A percentile compares a stretch with the other conserved stretches of the same genome.
Conservation (phyloP, 495 filamentous ascomycete genomes). For the Clavariopsis aquatica region DNA sequence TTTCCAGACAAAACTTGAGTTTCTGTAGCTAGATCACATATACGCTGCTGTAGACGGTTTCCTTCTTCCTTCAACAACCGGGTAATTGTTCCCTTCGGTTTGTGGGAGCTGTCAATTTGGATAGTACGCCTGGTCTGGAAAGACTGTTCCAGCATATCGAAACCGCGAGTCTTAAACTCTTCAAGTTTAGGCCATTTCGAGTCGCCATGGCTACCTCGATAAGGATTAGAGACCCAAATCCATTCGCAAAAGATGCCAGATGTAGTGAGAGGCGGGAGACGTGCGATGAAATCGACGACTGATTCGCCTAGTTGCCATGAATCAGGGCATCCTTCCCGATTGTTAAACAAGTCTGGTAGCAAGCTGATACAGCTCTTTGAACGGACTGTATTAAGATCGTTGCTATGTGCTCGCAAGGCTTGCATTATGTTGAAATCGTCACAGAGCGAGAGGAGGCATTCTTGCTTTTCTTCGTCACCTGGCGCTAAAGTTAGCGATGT, state of each 20-base stretch:
- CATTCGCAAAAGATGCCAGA: constrained; percentile 52
- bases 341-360: constrained; percentile 48
- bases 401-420: constrained; percentile 12
- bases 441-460: constrained; percentile 20
- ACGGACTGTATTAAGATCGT: constrained; percentile 12
- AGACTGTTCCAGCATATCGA: constrained; percentile 49
- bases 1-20: constrained; percentile 65
- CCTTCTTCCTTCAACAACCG: constrained; percentile 56
- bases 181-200: constrained; percentile 28
- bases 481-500: constrained; percentile 10
- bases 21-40: constrained; percentile 59
- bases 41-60: constrained; percentile 52
- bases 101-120: constrained; percentile 46
- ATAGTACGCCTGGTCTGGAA: constrained; percentile 45
- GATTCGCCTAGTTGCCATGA: constrained; percentile 61
- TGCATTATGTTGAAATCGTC: constrained; percentile 1
- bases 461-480: constrained; percentile 34
- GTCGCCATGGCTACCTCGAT: constrained; percentile 25
- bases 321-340: constrained; percentile 46
- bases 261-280: constrained; percentile 62
- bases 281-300: constrained; percentile 61
- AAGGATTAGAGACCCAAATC: constrained; percentile 67
- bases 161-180: constrained; percentile 51
- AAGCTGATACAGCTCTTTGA: constrained; percentile 1
- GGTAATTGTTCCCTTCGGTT: constrained; percentile 48